These are phyloP conservation scores for Escallonia herrerae DNA, from an alignment of 129 eudicot species.

Conservation along the genomic window DNA sequence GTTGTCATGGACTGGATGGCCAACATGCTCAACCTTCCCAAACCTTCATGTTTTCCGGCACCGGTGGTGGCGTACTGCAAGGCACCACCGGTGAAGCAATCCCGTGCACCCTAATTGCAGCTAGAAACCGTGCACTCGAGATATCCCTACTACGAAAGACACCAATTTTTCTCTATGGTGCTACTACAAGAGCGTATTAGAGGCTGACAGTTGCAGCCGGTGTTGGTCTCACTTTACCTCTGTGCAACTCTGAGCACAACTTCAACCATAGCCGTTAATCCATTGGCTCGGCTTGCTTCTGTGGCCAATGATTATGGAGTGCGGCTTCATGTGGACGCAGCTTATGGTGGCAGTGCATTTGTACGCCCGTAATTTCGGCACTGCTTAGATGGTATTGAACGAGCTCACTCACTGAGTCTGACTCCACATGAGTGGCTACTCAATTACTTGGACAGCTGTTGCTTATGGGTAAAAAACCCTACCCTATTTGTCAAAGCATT, in stretches of 20 bases:
- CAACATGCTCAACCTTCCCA: slow-evolving; percentile 37
- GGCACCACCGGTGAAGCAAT: slow-evolving; percentile 33
- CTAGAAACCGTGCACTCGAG: slow-evolving; percentile 28
- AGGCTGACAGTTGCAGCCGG: slow-evolving; percentile 47
- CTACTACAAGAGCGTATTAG: slow-evolving; percentile 14
- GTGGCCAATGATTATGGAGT: slow-evolving; percentile 23
- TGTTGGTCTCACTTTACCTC: slow-evolving; percentile 41
- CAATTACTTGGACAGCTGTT: slow-evolving; percentile 42
- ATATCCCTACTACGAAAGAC: slow-evolving; percentile 15
- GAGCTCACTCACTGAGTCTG: slow-evolving; percentile 44
- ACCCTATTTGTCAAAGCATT: slow-evolving; percentile 23
- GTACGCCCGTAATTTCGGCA: slow-evolving; percentile 53
- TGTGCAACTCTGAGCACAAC: slow-evolving; percentile 48
- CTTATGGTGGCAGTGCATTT: slow-evolving; percentile 52
- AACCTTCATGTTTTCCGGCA: slow-evolving; percentile 43
- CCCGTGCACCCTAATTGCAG: slow-evolving; percentile 37
- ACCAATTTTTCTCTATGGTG: slow-evolving; percentile 18
- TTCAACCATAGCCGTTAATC: slow-evolving; percentile 44
- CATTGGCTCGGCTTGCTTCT: slow-evolving; percentile 24
- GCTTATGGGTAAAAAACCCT: slow-evolving; percentile 35
- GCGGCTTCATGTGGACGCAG: slow-evolving; percentile 54
- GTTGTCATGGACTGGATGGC: slow-evolving; percentile 58
- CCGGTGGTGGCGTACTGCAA: slow-evolving; percentile 44
- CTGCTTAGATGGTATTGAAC: slow-evolving; percentile 41
- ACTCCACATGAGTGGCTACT: slow-evolving; percentile 54